Base-by-base conservation (phyloP, 106 monocot genomes). In the Dendrobium catenatum region DNA sequence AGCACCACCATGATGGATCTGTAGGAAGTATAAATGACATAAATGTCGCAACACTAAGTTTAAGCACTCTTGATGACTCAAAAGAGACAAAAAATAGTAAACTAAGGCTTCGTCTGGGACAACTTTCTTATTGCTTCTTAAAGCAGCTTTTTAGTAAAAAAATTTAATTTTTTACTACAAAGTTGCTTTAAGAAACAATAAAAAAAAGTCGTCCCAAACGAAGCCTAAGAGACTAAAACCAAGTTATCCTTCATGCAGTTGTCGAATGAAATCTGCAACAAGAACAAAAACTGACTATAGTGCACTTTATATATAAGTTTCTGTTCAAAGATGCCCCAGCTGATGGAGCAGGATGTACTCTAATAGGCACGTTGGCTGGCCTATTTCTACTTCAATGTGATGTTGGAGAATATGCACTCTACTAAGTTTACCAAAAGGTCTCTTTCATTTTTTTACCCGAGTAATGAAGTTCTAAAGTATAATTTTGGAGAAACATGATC, bases 1-100 rank as follows among this genome's bases (percentile, higher is more conserved):
- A 75, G 95, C 96, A 78, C 93, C 96, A 67, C 96, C 93, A 88
- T 93, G 96, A 85, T 96, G 96, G 31, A 96, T 91, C 96, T 96
- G 79, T 77, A 42, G 8, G 20, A 43, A 37, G 33, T 9, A 59
- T 19, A 4, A 74, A 74, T 43, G 41, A 16, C 42, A 74, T 74
- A 17, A 74, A 19, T 1, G 4, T 74, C 68, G 29, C 29, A 47
- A 47, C 18, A 78, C 9, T 68, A 9, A 70, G 13, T 70, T 70
- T 31, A 33, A 9, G 4, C 68, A 33, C 4, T 70, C 33, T 31
- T 15, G 15, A 18, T 70, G 16, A 33, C 10, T 33, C 33, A 33
- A 31, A 67, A 31, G 27, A 70, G 1, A 70, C 11, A 1, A 70
- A 33, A 18, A 4, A 64, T 1, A 64, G 64, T 7, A 24, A 20